phyloP scores from a whole-genome alignment of 1,284 basidiomycete genomes.

The Mycena sp. region DNA sequence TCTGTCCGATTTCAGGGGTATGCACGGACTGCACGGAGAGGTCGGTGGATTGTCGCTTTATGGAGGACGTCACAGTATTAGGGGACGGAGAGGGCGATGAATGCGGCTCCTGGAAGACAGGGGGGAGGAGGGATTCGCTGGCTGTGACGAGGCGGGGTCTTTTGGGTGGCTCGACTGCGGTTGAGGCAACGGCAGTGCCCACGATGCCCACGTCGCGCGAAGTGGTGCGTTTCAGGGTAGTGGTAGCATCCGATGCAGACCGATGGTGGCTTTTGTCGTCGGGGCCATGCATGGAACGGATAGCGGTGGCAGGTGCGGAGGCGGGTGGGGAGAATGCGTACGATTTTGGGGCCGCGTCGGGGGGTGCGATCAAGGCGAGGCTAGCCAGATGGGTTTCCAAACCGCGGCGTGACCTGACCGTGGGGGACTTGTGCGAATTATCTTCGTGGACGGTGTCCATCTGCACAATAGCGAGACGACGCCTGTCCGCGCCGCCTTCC shows the following conservation, averaged over 20 bases:
- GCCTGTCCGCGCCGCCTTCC: constrained; percentile 67
- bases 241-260: constrained; percentile 57
- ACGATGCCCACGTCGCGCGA: constrained; percentile 69
- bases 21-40: constrained; percentile 38
- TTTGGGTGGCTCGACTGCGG: constrained; percentile 35
- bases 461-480: constrained; percentile 73
- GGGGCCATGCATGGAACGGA: constrained; percentile 24
- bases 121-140: constrained; percentile 39
- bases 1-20: constrained; percentile 68
- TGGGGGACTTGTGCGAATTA: constrained; percentile 1
- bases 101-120: constrained; percentile 41
- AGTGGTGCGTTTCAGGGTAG: constrained; percentile 25
- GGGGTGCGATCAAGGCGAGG: constrained; percentile 72
- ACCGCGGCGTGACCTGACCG: constrained; percentile 54
- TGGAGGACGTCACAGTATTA: background rate
- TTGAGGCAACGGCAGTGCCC: constrained; percentile 46
- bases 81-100: constrained; percentile 28
- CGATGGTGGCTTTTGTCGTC: constrained; percentile 47
- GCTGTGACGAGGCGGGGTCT: constrained; percentile 9
- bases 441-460: constrained; percentile 48
- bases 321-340: constrained; percentile 62
- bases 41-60: constrained; percentile 34
- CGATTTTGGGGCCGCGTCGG: constrained; percentile 65
- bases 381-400: constrained; percentile 56
- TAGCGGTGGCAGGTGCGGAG: constrained; percentile 49